phyloP scores from a whole-genome alignment of 1,139 yeast genomes.

The Yamadazyma trypodendri region DNA sequence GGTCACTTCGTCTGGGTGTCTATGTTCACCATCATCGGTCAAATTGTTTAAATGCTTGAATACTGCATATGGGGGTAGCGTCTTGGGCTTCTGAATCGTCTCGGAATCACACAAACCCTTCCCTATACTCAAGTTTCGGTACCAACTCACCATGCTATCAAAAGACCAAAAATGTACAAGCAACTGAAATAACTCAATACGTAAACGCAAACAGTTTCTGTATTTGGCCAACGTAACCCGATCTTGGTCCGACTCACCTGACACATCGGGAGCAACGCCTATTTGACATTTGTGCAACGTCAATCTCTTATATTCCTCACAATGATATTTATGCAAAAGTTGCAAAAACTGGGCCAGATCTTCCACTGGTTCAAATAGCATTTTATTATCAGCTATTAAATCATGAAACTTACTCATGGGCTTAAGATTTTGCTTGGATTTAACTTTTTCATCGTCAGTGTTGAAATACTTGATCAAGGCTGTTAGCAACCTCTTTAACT shows the following conservation, averaged over 20 bases:
- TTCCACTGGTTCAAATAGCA: slow-evolving; percentile 39
- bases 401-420: slow-evolving; percentile 20
- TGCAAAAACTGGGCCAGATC: slow-evolving; percentile 2
- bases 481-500: slow-evolving; percentile 25
- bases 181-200: slow-evolving; percentile 42
- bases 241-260: slow-evolving; percentile 1
- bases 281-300: slow-evolving; percentile 33
- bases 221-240: slow-evolving; percentile 25
- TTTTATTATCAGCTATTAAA: slow-evolving; percentile 26
- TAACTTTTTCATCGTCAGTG: slow-evolving; percentile 9
- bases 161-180: slow-evolving; percentile 47
- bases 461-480: slow-evolving; percentile 24
- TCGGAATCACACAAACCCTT: slow-evolving; percentile 30
- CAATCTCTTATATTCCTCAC: slow-evolving; percentile 25
- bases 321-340: slow-evolving; percentile 19
- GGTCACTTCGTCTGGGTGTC: background rate
- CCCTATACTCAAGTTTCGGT: slow-evolving; percentile 32
- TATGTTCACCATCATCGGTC: background rate
- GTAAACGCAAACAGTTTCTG: slow-evolving; percentile 36
- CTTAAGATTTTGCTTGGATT: slow-evolving; percentile 14
- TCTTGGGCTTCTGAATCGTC: slow-evolving; percentile 24
- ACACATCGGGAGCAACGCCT: slow-evolving; percentile 41
- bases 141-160: slow-evolving; percentile 42
- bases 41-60: background rate
- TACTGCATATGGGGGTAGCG: slow-evolving; percentile 25